These are phyloP conservation scores for Pythium folliculosum DNA, from an alignment of 352 stramenopile genomes.

Conservation along the genomic window DNA sequence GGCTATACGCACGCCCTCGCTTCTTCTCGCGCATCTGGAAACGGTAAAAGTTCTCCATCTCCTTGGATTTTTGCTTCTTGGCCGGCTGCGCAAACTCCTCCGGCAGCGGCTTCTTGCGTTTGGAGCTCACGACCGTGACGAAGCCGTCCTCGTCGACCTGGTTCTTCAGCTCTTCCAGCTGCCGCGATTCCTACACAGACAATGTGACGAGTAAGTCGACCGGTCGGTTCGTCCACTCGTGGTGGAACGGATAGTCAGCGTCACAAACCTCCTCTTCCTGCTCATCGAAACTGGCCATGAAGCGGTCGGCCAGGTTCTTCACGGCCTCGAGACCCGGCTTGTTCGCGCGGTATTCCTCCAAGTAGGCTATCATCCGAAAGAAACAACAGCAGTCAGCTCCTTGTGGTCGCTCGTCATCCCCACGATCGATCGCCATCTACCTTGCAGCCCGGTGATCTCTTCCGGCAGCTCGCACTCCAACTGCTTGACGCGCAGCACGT, in stretches of 20 bases:
- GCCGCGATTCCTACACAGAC: constrained; percentile 42
- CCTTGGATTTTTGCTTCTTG: constrained; percentile 87
- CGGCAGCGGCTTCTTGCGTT: constrained; percentile 48
- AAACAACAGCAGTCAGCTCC: neutral
- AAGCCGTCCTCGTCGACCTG: constrained; percentile 85
- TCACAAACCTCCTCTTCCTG: constrained; percentile 54
- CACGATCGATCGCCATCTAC: constrained; percentile 16
- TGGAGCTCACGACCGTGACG: constrained; percentile 79
- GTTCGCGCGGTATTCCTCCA: constrained; percentile 67
- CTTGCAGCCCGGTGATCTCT: constrained; percentile 36
- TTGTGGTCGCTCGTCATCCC: neutral
- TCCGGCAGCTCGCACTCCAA: constrained; percentile 38
- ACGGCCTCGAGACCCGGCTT: constrained; percentile 63
- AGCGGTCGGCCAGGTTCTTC: constrained; percentile 69
- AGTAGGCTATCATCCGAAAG: constrained; percentile 36
- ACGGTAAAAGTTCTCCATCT: constrained; percentile 82
- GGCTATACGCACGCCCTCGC: constrained; percentile 63
- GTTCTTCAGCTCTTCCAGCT: constrained; percentile 76
- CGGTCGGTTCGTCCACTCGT: no score
- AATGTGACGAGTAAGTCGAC: no score
- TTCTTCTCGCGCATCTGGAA: constrained; percentile 89
- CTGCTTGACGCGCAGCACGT: constrained; percentile 46
- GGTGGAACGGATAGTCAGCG: no score
- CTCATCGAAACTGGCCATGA: constrained; percentile 78
- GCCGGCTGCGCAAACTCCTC: constrained; percentile 47